Base-by-base conservation (phyloP, 1,284 basidiomycete species). In the Pyrrhoderma noxium region DNA sequence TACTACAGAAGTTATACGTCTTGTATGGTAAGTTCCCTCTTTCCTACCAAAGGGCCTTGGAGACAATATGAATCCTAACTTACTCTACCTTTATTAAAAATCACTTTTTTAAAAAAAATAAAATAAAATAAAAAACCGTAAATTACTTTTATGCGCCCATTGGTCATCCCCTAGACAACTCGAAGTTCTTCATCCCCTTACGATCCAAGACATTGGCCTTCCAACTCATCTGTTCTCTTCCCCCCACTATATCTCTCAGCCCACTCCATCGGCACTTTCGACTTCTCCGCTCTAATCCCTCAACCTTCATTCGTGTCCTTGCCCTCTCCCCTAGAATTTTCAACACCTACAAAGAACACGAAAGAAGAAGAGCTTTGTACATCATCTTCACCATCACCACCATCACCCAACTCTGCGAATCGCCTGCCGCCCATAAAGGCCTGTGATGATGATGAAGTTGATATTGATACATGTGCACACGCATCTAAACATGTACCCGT, bases 1-100 rank as follows among this genome's bases (percentile, higher is more conserved):
- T 77, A 63, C 52, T 76, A 77, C 57, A 63, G 66, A 42, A 75
- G 73, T 53, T 70, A 70, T 52, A 65, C 65, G 5, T 68, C 71
- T 18, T 62, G 59, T 19, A 65, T 73, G 62, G 75, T 74, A 55
- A 48, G 62, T 60, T 31, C 11, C 27, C 27, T 31, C 27, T 19
- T 22, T 45, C 8, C 11, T 9, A 2, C 44, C 13, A 9, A n/a
- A n/a, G n/a, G n/a, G n/a, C n/a, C n/a, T n/a, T n/a, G n/a, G n/a
- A n/a, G n/a, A n/a, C n/a, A n/a, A n/a, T n/a, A n/a, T n/a, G n/a
- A n/a, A n/a, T n/a, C n/a, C n/a, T n/a, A n/a, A n/a, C n/a, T n/a
- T n/a, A n/a, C n/a, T n/a, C n/a, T n/a, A n/a, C n/a, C n/a, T n/a
- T n/a, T n/a, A n/a, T n/a, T n/a, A n/a, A n/a, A n/a, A n/a, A n/a